phyloP scores from a whole-genome alignment of 2,329 filamentous ascomycete genomes.

The Diaporthe citrichinensis region DNA sequence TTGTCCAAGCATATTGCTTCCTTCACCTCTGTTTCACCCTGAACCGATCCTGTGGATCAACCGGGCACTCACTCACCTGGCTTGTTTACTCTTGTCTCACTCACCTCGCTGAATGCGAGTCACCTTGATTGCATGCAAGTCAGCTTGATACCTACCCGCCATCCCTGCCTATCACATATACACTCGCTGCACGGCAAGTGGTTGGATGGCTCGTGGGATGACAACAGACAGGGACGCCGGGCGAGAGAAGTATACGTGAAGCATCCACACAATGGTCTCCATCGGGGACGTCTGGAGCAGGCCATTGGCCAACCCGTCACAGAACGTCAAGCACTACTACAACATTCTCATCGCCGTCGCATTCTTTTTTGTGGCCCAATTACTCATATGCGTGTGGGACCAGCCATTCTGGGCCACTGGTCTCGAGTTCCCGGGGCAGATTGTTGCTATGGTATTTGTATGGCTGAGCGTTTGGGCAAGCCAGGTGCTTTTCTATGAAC shows the following conservation, averaged over 20 bases:
- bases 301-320: neutral
- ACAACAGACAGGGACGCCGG: neutral
- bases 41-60: neutral
- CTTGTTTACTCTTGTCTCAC: slow-evolving; percentile 21
- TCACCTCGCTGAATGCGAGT: neutral
- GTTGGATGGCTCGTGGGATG: slow-evolving; percentile 13
- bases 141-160: neutral
- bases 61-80: slow-evolving; percentile 6
- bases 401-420: slow-evolving; percentile 49
- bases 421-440: slow-evolving; percentile 62
- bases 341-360: slow-evolving; percentile 49
- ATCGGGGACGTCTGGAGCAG: neutral
- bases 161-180: neutral
- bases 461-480: slow-evolving; percentile 53
- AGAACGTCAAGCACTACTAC: slow-evolving; percentile 23
- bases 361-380: slow-evolving; percentile 58
- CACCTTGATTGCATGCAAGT: neutral
- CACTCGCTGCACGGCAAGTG: neutral
- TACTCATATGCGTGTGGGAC: slow-evolving; percentile 62
- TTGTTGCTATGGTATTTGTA: slow-evolving; percentile 61
- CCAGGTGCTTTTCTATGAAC: slow-evolving; percentile 37
- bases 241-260: neutral
- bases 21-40: slow-evolving; percentile 32
- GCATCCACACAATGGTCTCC: slow-evolving; percentile 29
- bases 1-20: neutral